Evolutionary conservation across 2,329 filamentous ascomycete species (phyloP), one percentile per base, ranked within the genome.

Genomic region (Pseudocercospora vitis): DNA sequence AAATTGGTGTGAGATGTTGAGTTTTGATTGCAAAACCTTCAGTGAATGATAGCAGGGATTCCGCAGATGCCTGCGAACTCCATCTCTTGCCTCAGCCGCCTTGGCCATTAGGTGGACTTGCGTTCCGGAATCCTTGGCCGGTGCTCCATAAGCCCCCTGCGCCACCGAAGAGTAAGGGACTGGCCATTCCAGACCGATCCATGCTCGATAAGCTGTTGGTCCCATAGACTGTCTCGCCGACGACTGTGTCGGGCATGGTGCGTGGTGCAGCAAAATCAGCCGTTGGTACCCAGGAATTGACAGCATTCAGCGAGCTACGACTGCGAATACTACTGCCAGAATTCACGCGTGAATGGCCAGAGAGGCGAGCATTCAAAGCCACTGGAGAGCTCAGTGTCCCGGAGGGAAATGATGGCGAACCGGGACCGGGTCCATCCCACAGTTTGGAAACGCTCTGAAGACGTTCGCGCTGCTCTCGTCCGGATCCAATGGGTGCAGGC

Each of bases 311-410:
- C 51, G 67, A 69, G n/a, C 53, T 57, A 9, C 55, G 60, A 50
- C 73, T 75, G 53, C 71, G 68, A 45, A 71, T 62, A 35, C 74
- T 76, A 59, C 68, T 71, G 12, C 66, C 65, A 50, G 75, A 78
- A 47, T 71, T 71, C n/a, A 71, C 70, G 35, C 75, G 74, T 12
- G 72, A 71, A 58, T 77, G 74, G 2, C 69, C 67, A 32, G 42
- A 14, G 8, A 31, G n/a, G 16, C 48, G 53, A 14, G 37, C 44
- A 19, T 21, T 49, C 8, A 49, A 39, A 8, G 55, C 53, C 12
- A 58, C 55, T 6, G 65, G 64, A 4, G 64, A 66, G 26, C 50
- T 53, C 7, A 68, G 64, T 4, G 66, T 62, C 11, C 68, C 69
- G 32, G 68, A 60, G 1, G 72, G 70, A 26, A 73, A 70, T 16